Base-by-base conservation (phyloP, 208 protist species). In the Trypanosomatidae sp. region DNA sequence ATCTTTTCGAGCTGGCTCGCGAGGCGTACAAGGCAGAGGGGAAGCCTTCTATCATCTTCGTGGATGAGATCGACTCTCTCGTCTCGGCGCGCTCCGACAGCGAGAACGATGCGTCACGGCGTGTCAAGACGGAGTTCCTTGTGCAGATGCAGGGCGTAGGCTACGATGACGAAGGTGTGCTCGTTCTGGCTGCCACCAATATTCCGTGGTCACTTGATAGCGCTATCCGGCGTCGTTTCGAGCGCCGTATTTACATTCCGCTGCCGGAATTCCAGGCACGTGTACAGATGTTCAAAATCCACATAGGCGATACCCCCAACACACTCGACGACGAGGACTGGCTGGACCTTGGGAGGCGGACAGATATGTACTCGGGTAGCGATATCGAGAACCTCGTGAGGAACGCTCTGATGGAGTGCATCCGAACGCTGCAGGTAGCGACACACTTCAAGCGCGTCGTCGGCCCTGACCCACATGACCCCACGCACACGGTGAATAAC, bases 111-210 rank as follows among this genome's bases (percentile, higher is more conserved):
- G 91, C 91, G 7, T 93, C 98, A 8, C 86, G 99, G 39, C 91
- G 99, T 65, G 97, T 99, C 58, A 99, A 99, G 83, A 99, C 98
- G 22, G 99, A 99, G 88, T 99, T 99, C 74, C 87, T 99, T 3
- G 98, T 99, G 12, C 98, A 99, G 84, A 93, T 97, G 90, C 90
- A 98, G 53, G 94, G 93, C 55, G 95, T 95, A 6, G 91, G 92
- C 49, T 71, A 93, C 74, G 85, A 93, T 22, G 89, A 94, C 52
- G 91, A 98, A 62, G 87, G 90, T 12, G 91, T 98, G 55, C 83
- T 98, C 13, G 93, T 98, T 72, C 81, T 98, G 0, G 96, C 91
- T 17, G 96, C 96, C 4, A 97, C 93, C 36, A 98, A 98, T 79
- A 93, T 95, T 68, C 96, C 96, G 22, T 97, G 92, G 89, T 78